Percentiles rank a stretch among this genome's conserved stretches.
These are phyloP conservation scores for Suillus ampliporus DNA, from an alignment of 768 basidiomycete species.

Conservation along the genomic window DNA sequence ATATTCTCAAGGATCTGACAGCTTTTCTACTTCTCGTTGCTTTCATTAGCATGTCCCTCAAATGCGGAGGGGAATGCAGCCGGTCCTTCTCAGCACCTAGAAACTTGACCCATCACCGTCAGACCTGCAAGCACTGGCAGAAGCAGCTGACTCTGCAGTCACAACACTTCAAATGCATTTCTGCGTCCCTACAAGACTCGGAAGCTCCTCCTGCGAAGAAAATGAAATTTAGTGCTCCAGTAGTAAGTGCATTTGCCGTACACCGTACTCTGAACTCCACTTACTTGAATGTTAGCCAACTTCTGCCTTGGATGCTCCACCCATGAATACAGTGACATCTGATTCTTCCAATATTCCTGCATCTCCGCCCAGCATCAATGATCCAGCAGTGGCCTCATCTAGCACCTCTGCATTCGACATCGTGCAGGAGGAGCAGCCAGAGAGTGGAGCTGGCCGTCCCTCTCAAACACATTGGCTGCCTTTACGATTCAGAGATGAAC, in stretches of 20 bases:
- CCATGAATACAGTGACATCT: not conserved
- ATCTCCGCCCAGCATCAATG: not conserved
- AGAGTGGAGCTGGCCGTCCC: not conserved
- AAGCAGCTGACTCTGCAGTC: not conserved
- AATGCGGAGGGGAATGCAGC: not conserved
- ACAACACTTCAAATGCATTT: not conserved
- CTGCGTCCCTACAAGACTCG: not conserved
- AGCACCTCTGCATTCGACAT: not conserved
- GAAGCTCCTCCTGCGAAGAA: not conserved
- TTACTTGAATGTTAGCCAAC: not conserved
- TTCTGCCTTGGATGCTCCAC: not conserved
- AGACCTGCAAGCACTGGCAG: not conserved
- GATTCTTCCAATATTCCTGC: not conserved
- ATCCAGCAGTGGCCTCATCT: not conserved
- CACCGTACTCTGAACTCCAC: not conserved
- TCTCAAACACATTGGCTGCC: conserved; percentile 2
- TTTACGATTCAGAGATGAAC: conserved; percentile 20
- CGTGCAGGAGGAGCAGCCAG: not conserved
- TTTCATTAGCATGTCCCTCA: not conserved
- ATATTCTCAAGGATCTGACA: not conserved
- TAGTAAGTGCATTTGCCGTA: not conserved
- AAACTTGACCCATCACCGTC: not conserved
- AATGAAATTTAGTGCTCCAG: not conserved
- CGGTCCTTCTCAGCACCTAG: not conserved
- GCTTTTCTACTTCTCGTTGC: not conserved